phyloP scores from a whole-genome alignment of 2,329 filamentous ascomycete species.

The Fusarium coicis region DNA sequence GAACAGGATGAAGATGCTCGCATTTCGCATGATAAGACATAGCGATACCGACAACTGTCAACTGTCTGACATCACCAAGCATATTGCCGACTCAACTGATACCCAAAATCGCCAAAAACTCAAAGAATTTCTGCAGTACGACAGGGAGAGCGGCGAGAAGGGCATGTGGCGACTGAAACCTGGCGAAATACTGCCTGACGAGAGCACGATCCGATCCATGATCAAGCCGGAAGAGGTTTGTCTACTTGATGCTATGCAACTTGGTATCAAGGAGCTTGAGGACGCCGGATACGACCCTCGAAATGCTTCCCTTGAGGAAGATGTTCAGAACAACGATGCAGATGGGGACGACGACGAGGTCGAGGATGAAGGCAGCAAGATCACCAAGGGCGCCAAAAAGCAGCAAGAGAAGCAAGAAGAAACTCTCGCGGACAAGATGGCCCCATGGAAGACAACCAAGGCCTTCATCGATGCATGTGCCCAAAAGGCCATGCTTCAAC shows the following conservation, averaged over 20 bases:
- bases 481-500: slow-evolving; percentile 94
- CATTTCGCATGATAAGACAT: slow-evolving; percentile 86
- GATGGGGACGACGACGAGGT: slow-evolving; percentile 67
- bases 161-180: slow-evolving; percentile 82
- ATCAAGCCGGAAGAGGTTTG: slow-evolving; percentile 97
- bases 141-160: slow-evolving; percentile 77
- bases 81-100: slow-evolving; percentile 92
- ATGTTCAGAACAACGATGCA: slow-evolving; percentile 70
- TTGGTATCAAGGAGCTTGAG: slow-evolving; percentile 88
- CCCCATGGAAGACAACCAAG: slow-evolving; percentile 96
- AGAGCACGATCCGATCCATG: slow-evolving; percentile 83
- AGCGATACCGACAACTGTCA: slow-evolving; percentile 75
- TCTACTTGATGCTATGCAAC: slow-evolving; percentile 94
- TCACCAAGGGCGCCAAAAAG: slow-evolving; percentile 56
- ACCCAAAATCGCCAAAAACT: slow-evolving; percentile 97
- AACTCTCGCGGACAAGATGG: slow-evolving; percentile 86
- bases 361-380: slow-evolving; percentile 56
- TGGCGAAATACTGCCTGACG: slow-evolving; percentile 81
- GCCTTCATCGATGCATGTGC: slow-evolving; percentile 95
- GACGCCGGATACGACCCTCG: slow-evolving; percentile 86
- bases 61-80: slow-evolving; percentile 87
- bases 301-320: slow-evolving; percentile 70
- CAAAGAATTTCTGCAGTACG: slow-evolving; percentile 94
- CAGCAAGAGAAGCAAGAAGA: slow-evolving; percentile 66
- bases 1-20: slow-evolving; percentile 95